Evolutionary conservation across 2,329 filamentous ascomycete species (phyloP).

Genomic region (Fusarium nisikadoi): DNA sequence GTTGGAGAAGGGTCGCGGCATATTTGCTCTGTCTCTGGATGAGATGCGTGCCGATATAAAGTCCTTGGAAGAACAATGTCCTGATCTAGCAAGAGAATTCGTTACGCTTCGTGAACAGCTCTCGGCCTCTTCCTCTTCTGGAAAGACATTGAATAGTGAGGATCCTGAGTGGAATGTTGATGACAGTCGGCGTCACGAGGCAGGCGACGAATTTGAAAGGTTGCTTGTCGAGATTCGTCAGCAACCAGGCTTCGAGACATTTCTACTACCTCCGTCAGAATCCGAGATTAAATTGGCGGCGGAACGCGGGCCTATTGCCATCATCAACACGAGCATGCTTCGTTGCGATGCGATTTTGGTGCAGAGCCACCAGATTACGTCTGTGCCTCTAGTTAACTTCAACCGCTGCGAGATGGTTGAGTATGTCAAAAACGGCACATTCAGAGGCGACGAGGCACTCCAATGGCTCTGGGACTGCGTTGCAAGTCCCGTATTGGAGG

Average conservation of each 20-base stretch:
- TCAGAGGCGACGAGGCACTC: neutral
- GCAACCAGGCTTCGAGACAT: neutral
- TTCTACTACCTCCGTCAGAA: neutral
- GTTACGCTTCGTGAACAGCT: neutral
- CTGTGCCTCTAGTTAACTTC: neutral
- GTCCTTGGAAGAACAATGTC: neutral
- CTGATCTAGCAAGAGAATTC: neutral
- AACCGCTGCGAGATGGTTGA: neutral
- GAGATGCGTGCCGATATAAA: neutral
- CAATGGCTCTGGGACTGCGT: neutral
- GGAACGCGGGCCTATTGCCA: accelerated
- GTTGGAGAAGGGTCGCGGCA: neutral
- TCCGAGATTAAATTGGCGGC: accelerated
- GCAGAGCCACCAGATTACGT: accelerated
- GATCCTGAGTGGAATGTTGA: neutral
- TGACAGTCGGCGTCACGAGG: neutral
- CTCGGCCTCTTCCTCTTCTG: too few relatives aligned
- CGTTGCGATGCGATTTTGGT: neutral
- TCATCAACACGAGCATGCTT: neutral
- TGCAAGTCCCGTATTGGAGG: neutral
- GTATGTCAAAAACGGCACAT: neutral
- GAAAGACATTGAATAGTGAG: neutral
- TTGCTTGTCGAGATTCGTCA: neutral
- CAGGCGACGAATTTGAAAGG: neutral
- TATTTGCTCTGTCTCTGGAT: neutral